Evolutionary conservation across 169 alveolate genomes (phyloP).

Genomic region (Toxoplasma gondii): DNA sequence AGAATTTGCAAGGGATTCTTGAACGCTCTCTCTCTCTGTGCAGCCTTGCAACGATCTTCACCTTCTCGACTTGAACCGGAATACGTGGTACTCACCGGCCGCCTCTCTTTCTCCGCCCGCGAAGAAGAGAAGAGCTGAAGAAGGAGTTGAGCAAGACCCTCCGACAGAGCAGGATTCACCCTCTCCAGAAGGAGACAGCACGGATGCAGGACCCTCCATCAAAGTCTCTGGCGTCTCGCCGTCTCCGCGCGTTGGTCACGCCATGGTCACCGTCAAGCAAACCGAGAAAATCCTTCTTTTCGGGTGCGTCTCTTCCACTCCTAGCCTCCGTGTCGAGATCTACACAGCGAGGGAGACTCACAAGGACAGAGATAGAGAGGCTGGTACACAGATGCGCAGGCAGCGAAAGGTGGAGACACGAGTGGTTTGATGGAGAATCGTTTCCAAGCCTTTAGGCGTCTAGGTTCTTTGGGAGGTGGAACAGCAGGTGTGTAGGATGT

Average conservation of each 20-base stretch:
- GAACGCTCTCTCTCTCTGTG: neutral
- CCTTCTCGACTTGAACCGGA: neutral
- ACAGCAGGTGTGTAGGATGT: too few relatives aligned
- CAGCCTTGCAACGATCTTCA: constrained; percentile 22
- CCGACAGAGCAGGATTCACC: too few relatives aligned
- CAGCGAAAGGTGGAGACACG: too few relatives aligned
- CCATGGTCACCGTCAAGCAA: neutral
- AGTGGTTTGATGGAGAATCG: too few relatives aligned
- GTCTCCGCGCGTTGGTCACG: constrained; percentile 11
- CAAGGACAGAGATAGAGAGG: too few relatives aligned
- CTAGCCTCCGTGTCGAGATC: neutral
- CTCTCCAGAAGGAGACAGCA: neutral
- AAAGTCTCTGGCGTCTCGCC: neutral
- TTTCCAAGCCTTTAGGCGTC: too few relatives aligned
- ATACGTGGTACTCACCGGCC: neutral
- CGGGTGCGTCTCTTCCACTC: neutral
- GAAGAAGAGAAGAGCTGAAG: neutral
- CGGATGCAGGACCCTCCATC: neutral
- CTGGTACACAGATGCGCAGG: too few relatives aligned
- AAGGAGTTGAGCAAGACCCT: neutral
- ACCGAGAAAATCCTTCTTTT: neutral
- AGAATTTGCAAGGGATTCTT: too few relatives aligned
- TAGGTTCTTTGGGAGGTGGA: too few relatives aligned
- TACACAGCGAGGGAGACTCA: neutral
- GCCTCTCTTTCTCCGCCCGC: neutral